Conservation (phyloP, 225 moss, liverwort and hornwort species). For the Climacium dendroides region DNA sequence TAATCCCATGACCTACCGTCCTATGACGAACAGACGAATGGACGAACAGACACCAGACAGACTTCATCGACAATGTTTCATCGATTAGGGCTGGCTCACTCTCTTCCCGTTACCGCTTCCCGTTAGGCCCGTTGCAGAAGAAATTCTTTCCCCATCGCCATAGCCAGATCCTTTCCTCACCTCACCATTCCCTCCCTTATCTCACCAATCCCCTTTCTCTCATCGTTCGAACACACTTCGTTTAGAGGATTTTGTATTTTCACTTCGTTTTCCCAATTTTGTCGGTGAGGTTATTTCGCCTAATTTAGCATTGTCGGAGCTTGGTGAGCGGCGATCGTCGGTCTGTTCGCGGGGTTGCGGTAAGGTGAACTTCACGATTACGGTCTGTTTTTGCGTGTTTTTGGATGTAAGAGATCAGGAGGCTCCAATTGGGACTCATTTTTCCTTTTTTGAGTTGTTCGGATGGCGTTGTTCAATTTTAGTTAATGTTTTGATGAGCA, state of each 20-base stretch:
- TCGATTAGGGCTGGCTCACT: background rate
- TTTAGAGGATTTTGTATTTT: accelerated
- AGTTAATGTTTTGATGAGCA: background rate
- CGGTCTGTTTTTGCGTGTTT: background rate
- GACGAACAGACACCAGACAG: background rate
- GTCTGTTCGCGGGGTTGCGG: background rate
- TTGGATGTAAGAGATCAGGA: background rate
- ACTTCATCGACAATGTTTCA: background rate
- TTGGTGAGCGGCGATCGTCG: background rate
- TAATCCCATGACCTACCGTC: background rate
- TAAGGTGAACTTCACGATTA: background rate
- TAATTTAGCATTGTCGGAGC: background rate
- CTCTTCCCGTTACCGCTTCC: background rate
- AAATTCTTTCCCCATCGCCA: background rate
- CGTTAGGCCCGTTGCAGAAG: background rate
- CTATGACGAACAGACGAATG: background rate
- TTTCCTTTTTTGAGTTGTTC: background rate
- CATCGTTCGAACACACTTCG: too few relatives aligned
- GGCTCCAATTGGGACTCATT: too few relatives aligned
- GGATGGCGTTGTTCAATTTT: background rate
- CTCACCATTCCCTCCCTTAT: background rate
- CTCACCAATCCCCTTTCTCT: background rate
- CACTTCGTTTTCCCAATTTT: background rate
- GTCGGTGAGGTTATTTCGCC: background rate
- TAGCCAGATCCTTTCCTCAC: background rate